Base-by-base conservation (phyloP, 164 flowering plant species). In the Tetracentron sinense region DNA sequence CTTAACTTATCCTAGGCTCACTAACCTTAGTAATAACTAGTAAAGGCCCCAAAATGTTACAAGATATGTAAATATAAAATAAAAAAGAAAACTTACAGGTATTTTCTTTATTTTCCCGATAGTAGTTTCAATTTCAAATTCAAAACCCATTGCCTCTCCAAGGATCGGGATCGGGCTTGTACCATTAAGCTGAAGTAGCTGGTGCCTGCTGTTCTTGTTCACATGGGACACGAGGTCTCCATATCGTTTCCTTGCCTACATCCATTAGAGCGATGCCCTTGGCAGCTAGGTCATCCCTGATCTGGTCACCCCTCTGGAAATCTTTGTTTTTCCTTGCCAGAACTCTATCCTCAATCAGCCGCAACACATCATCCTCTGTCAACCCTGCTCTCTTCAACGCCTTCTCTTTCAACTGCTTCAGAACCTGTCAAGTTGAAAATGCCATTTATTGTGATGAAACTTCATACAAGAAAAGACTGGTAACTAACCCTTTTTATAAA, bases 251-350 rank as follows among this genome's bases (percentile, higher is more conserved):
- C 48, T 59, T 71, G 10, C 86, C 89, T 42, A 72, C 66, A 69
- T 91, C 99, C 96, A 91, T 87, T 17, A 91, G 76, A 25, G 85
- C 78, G 54, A 94, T 86, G 33, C 99, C 99, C 69, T 81, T 82
- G 10, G 65, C 67, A 11, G 63, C 56, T 59, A 91, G 74, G 17
- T 84, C 83, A 19, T 70, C 65, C 77, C 99, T 82, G 38, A 91
- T 82, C 61, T 81, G 72, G 69, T 94, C 97, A 54, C 92, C 73
- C 62, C 23, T 80, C 0, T 75, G 27, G 31, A 76, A 91, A 11
- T 88, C 88, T 63, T 82, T 88, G 66, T 79, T 74, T 65, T 77
- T 81, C 75, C 96, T 82, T 2, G 92, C 94, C 25, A 66, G 52
- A 42, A 73, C 58, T 74, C 99, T 83, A 42, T 84, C 89, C 69